Evolutionary conservation across 805 yeast genomes (phyloP).

Genomic region (Dipodascopsis tothii): DNA sequence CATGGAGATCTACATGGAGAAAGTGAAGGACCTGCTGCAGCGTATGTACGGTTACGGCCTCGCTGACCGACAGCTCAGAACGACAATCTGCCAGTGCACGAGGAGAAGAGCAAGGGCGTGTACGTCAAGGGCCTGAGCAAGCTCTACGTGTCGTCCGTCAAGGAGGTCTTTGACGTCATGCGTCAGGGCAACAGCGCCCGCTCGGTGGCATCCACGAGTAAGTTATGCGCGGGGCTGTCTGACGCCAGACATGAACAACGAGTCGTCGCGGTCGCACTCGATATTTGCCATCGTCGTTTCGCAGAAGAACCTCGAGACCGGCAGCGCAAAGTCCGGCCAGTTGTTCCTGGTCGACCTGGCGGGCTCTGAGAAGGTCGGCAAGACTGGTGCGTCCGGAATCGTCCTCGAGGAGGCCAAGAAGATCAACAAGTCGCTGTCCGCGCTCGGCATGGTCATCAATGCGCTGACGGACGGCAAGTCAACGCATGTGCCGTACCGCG

Average conservation of each 20-base stretch:
- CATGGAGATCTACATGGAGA: conserved; percentile 78
- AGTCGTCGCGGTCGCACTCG: conserved; percentile 73
- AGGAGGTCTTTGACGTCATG: conserved; percentile 53
- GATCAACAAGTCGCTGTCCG: conserved; percentile 68
- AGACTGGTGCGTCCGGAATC: conserved; percentile 70
- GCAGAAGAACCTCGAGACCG: conserved; percentile 52
- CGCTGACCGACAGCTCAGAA: conserved; percentile 18
- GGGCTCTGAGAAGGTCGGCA: conserved; percentile 74
- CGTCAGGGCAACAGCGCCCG: conserved; percentile 51
- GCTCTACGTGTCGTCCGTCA: conserved; percentile 49
- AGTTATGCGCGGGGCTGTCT: background rate
- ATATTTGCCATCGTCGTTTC: conserved; percentile 61
- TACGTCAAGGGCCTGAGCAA: conserved; percentile 64
- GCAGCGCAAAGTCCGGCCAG: conserved; percentile 53
- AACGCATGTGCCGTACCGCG: conserved; percentile 65
- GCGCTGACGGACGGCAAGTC: conserved; percentile 64
- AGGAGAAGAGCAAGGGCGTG: conserved; percentile 56
- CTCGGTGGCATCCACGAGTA: conserved; percentile 50
- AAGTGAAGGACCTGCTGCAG: conserved; percentile 61
- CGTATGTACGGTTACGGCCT: conserved; percentile 20
- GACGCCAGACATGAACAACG: conserved; percentile 48
- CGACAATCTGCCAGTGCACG: conserved; percentile 48
- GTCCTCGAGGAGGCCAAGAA: conserved; percentile 76
- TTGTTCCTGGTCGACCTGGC: conserved; percentile 77
- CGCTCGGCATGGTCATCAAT: conserved; percentile 74